A percentile compares a stretch with the other conserved stretches of the same genome.
These are phyloP conservation scores for Trametes pubescens DNA, from an alignment of 1,284 basidiomycete species.

Conservation along the genomic window DNA sequence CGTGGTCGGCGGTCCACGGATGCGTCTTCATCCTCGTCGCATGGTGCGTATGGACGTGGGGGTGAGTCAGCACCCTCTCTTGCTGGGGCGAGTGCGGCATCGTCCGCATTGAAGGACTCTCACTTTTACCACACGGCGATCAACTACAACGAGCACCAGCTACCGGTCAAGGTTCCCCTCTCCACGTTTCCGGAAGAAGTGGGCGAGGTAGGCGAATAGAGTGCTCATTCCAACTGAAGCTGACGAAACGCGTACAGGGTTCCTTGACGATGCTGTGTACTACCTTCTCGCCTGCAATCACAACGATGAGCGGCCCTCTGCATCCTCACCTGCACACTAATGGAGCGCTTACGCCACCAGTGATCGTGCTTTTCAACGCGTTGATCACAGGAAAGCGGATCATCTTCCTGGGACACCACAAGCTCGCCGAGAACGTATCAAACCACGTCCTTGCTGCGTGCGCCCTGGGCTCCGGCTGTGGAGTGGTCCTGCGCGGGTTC, in stretches of 20 bases:
- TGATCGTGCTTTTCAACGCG: slow-evolving; percentile 95
- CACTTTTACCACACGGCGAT: slow-evolving; percentile 92
- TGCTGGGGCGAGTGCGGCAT: slow-evolving; percentile 31
- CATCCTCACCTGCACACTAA: slow-evolving; percentile 95
- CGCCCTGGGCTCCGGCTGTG: slow-evolving; percentile 91
- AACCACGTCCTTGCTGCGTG: slow-evolving; percentile 93
- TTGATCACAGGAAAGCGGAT: slow-evolving; percentile 93
- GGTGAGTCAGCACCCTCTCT: slow-evolving; percentile 34
- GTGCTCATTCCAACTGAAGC: background rate
- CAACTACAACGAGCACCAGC: slow-evolving; percentile 77
- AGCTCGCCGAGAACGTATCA: slow-evolving; percentile 88
- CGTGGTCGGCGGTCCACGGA: slow-evolving; percentile 75
- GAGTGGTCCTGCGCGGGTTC: slow-evolving; percentile 84
- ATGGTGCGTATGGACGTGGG: slow-evolving; percentile 42
- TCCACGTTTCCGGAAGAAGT: slow-evolving; percentile 93
- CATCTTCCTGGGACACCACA: slow-evolving; percentile 90
- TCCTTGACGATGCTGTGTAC: slow-evolving; percentile 92
- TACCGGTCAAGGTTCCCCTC: slow-evolving; percentile 89
- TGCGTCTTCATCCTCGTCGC: slow-evolving; percentile 73
- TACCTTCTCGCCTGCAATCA: slow-evolving; percentile 79
- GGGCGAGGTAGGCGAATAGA: slow-evolving; percentile 77
- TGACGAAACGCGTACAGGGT: slow-evolving; percentile 63
- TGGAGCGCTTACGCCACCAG: slow-evolving; percentile 89
- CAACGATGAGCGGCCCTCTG: slow-evolving; percentile 74
- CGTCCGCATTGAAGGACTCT: slow-evolving; percentile 80